A percentile compares a stretch with the other conserved stretches of the same genome.
These are phyloP conservation scores for Vigna mungo DNA, from an alignment of 306 rosid genomes.

Conservation along the genomic window DNA sequence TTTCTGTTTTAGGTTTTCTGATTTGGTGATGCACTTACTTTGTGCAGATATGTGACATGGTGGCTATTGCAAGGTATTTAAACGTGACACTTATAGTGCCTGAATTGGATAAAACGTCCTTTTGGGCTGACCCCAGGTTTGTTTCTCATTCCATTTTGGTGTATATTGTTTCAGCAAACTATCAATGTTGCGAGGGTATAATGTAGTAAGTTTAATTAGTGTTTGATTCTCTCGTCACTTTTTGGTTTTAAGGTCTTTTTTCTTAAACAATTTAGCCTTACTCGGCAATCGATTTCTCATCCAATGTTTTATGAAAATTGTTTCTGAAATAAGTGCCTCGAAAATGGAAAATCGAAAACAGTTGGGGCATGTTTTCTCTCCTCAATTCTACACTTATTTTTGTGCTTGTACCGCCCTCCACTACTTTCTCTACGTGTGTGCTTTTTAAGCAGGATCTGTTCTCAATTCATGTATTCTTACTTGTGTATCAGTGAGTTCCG, in stretches of 20 bases:
- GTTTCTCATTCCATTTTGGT: slow-evolving; percentile 31
- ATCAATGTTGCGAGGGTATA: not conserved
- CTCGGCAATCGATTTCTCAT: not conserved
- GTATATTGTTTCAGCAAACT: slow-evolving; percentile 22
- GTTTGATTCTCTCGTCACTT: not conserved
- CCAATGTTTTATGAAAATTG: not conserved
- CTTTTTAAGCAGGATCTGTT: not conserved
- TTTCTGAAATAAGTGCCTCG: not conserved
- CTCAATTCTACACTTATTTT: not conserved
- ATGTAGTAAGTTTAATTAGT: not conserved
- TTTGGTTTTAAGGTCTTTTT: not conserved
- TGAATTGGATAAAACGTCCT: slow-evolving; percentile 86
- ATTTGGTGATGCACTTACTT: slow-evolving; percentile 13
- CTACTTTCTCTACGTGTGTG: not conserved
- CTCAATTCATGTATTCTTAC: not conserved
- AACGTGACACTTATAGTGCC: slow-evolving; percentile 97
- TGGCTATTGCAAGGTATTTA: slow-evolving; percentile 87
- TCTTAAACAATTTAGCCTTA: not conserved
- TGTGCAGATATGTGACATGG: slow-evolving; percentile 94
- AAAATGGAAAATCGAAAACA: not conserved
- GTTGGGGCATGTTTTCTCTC: not conserved
- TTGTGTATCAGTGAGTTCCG: slow-evolving; percentile 79
- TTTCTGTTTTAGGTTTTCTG: slow-evolving; percentile 9
- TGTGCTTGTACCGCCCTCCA: not conserved
- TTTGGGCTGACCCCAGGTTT: slow-evolving; percentile 98